Conservation (phyloP, 352 stramenopile genomes). For the Detonula confervacea region DNA sequence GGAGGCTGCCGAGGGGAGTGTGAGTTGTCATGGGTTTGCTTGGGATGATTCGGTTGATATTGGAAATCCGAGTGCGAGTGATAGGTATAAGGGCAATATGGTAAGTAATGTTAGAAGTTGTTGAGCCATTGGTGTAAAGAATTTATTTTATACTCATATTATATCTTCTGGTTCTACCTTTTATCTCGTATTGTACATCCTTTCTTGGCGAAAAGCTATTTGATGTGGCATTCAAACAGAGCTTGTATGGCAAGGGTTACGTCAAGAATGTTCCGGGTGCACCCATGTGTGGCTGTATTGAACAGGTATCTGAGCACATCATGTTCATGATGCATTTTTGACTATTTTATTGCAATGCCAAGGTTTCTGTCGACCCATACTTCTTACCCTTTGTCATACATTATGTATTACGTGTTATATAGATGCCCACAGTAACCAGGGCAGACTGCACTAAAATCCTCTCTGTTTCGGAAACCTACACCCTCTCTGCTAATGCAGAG, state of each 20-base stretch:
- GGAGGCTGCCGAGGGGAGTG: conserved; percentile 5
- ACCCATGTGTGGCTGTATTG: conserved; percentile 43
- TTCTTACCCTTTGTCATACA: no score
- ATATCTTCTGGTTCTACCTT: no score
- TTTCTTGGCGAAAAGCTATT: no score
- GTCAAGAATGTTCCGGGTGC: conserved; percentile 36
- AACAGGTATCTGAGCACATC: no score
- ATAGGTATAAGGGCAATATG: conserved; percentile 25
- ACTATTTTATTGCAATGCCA: no score
- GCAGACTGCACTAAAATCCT: conserved; percentile 26
- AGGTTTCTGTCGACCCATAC: no score
- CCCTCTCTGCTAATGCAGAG: neutral
- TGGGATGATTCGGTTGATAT: conserved; percentile 18
- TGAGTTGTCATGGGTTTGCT: conserved; percentile 34
- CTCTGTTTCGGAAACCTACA: conserved; percentile 4
- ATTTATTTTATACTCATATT: no score
- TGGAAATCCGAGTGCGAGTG: neutral
- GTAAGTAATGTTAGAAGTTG: no score
- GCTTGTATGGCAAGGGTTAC: conserved; percentile 32
- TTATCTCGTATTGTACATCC: no score
- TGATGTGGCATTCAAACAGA: conserved; percentile 18
- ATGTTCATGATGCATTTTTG: no score
- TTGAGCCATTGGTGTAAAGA: no score
- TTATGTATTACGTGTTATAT: no score
- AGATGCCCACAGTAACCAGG: conserved; percentile 37